Evolutionary conservation across 129 eudicot species (phyloP), one percentile per base, ranked within the genome.

Genomic region (Dittrichia graveolens): DNA sequence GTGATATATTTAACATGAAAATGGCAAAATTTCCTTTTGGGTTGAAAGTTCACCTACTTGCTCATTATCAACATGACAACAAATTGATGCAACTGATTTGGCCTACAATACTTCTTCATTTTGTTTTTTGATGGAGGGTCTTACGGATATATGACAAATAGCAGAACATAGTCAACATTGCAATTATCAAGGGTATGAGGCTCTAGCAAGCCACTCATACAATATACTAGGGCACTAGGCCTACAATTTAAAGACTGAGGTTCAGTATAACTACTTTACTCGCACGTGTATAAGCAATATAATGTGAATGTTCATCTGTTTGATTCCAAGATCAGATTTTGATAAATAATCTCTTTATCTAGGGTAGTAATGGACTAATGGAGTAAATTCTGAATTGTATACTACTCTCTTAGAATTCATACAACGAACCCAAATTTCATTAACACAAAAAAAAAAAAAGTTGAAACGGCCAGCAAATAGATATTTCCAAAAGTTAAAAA

Each of bases 61-160:
- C 19, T 12, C 24, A 41, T 16, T 41, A 43, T 41, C 50, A 62
- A 24, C 31, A 24, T 24, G 31, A 24, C 31, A 24, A 65, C 55
- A 24, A 44, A 48, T 8, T 6, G 48, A 15, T 3, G 16, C 8
- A 2, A 56, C 35, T n/a, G 7, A 59, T 15, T 39, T 59, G 60
- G 44, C 60, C 61, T 48, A 73, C 61, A 61, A 61, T 15, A 13
- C 14, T 73, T 73, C 70, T 61, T 10, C n/a, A 18, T 16, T 58
- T 43, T n/a, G 38, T 45, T 44, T 24, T 12, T 14, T 14, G 47
- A 8, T 24, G 61, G 31, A 24, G 31, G 31, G 31, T 38, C 67
- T 61, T 61, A n/a, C 14, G 12, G 31, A 62, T 34, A 62, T 16
- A 14, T 15, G 42, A 44, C 10, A 45, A 65, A 44, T 16, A 19